Evolutionary conservation across 768 basidiomycete genomes (phyloP).

Genomic region (Aureoboletus auriporus): DNA sequence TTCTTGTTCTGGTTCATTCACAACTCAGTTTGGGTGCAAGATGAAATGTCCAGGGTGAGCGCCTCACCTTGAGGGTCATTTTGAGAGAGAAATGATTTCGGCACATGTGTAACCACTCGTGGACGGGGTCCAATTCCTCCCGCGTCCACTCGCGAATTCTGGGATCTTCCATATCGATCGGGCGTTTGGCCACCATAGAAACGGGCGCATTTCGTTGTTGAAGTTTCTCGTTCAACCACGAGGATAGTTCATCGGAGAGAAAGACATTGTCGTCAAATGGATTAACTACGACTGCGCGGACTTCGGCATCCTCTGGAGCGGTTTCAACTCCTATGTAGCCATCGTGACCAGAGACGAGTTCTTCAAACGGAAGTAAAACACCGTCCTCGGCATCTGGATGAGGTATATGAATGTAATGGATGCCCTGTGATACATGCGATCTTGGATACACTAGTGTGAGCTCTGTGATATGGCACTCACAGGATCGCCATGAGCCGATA

Average conservation of each 20-base stretch:
- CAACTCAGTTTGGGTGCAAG: neutral
- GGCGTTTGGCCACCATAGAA: conserved; percentile 16
- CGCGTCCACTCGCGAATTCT: conserved; percentile 39
- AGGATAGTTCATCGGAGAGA: conserved; percentile 33
- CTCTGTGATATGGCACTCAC: conserved; percentile 11
- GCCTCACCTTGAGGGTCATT: conserved; percentile 24
- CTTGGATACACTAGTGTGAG: neutral
- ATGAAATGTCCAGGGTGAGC: neutral
- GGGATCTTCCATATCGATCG: conserved; percentile 30
- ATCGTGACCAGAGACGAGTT: conserved; percentile 18
- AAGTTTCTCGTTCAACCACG: conserved; percentile 28
- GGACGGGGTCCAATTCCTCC: conserved; percentile 33
- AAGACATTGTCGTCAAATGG: conserved; percentile 19
- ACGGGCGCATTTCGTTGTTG: conserved; percentile 17
- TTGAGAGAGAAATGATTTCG: conserved; percentile 24
- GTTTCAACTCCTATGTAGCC: conserved; percentile 18
- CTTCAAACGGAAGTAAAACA: conserved; percentile 20
- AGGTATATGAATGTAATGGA: conserved; percentile 26
- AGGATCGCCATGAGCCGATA: conserved; percentile 23
- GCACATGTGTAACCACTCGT: conserved; percentile 37
- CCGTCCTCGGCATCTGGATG: conserved; percentile 14
- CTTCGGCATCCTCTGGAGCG: conserved; percentile 14
- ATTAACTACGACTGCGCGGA: conserved; percentile 14
- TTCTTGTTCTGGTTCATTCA: conserved; percentile 14
- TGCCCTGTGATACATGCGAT: conserved; percentile 12